phyloP scores from a whole-genome alignment of 495 filamentous ascomycete genomes.

The Hypomontagnella monticulosa region DNA sequence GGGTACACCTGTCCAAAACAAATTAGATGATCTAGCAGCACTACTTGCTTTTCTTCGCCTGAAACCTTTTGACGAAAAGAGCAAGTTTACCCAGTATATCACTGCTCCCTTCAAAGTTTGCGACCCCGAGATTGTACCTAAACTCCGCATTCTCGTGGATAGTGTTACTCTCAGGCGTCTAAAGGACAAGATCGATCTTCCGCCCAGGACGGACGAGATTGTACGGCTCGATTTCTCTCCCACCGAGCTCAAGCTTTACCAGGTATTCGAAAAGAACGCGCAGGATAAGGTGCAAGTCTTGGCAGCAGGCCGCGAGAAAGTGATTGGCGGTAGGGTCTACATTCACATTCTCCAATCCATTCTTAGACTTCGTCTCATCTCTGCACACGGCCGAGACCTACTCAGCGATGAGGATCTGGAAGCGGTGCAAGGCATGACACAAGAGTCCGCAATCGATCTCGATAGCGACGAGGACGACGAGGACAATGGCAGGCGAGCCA shows the following conservation, averaged over 20 bases:
- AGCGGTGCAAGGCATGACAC: constrained; percentile 77
- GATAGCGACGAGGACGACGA: constrained; percentile 74
- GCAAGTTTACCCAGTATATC: constrained; percentile 79
- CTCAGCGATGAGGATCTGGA: constrained; percentile 83
- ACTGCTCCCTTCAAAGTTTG: constrained; percentile 81
- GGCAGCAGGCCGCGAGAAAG: constrained; percentile 61
- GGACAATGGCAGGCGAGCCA: constrained; percentile 46
- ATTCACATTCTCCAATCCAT: constrained; percentile 91
- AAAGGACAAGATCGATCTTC: constrained; percentile 89
- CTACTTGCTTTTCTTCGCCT: constrained; percentile 90
- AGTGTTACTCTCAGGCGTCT: constrained; percentile 90
- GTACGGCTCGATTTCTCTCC: constrained; percentile 66
- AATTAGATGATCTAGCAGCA: constrained; percentile 87
- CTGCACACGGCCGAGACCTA: constrained; percentile 89
- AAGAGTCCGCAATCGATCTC: constrained; percentile 84
- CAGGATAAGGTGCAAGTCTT: constrained; percentile 62
- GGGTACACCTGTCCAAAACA: constrained; percentile 90
- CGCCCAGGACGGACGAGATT: constrained; percentile 75
- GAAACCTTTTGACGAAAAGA: constrained; percentile 83
- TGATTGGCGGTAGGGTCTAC: constrained; percentile 82
- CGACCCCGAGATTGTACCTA: constrained; percentile 81
- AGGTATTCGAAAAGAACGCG: constrained; percentile 64
- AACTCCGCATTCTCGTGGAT: constrained; percentile 89
- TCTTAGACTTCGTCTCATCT: constrained; percentile 87
- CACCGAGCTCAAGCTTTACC: constrained; percentile 63